phyloP scores from a whole-genome alignment of 371 early-diverging fungal species.

The Mucor irregularis region DNA sequence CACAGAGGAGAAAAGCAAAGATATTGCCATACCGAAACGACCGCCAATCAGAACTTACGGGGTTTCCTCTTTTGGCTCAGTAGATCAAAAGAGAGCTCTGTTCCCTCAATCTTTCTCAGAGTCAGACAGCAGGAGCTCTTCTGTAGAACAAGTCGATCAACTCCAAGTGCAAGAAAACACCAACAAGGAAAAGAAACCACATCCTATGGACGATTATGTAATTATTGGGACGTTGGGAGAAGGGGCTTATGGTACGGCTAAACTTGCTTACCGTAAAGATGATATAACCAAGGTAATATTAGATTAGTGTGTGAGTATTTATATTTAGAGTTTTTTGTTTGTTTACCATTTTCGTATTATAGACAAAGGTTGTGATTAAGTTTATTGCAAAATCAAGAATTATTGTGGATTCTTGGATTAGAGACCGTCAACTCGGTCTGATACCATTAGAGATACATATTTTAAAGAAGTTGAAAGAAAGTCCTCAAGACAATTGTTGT shows the following conservation, averaged over 20 bases:
- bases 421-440: constrained; percentile 61
- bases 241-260: constrained; percentile 76
- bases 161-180: background rate
- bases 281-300: constrained; percentile 50
- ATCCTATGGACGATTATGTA: constrained; percentile 54
- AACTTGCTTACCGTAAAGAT: constrained; percentile 51
- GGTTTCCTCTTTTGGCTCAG: constrained; percentile 25
- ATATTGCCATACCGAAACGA: too few species aligned
- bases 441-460: constrained; percentile 75
- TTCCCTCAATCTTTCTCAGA: constrained; percentile 3
- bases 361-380: constrained; percentile 68
- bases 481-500: constrained; percentile 65
- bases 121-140: background rate
- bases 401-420: constrained; percentile 65
- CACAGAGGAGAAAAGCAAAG: background rate
- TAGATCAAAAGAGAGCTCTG: constrained; percentile 7
- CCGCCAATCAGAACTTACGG: constrained; percentile 25
- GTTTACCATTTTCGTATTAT: background rate
- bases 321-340: background rate
- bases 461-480: constrained; percentile 54
- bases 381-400: constrained; percentile 69
- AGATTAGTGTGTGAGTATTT: background rate
- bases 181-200: background rate
- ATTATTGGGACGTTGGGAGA: constrained; percentile 66
- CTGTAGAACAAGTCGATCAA: background rate